Conservation (phyloP, 169 alveolate species). For the Eimeria zaria region DNA sequence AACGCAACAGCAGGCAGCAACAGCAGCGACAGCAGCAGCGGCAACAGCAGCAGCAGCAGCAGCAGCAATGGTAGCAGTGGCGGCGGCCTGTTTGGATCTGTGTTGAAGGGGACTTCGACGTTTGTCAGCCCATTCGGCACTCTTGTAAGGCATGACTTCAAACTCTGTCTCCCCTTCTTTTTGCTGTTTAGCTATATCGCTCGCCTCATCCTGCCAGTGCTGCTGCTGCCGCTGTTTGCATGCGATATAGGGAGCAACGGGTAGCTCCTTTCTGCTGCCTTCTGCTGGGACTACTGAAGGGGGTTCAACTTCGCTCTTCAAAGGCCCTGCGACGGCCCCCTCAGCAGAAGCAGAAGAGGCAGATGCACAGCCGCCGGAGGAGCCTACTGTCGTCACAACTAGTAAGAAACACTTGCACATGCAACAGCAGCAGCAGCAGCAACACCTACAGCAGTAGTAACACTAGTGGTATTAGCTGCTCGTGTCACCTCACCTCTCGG, state of each 20-base stretch:
- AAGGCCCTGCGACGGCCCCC: background rate
- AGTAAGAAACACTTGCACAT: background rate
- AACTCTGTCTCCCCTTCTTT: background rate
- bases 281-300: constrained; percentile 32
- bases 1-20: constrained; percentile 13
- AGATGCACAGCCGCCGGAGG: constrained; percentile 64
- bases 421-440: constrained; percentile 41
- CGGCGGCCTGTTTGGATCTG: constrained; percentile 39
- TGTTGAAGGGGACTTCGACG: constrained; percentile 47
- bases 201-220: background rate
- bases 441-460: background rate
- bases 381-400: constrained; percentile 67
- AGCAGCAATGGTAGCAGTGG: constrained; percentile 18
- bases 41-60: constrained; percentile 36
- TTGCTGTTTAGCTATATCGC: background rate
- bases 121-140: constrained; percentile 63
- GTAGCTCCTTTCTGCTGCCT: constrained; percentile 61
- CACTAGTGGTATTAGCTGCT: background rate
- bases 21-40: constrained; percentile 22
- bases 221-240: background rate
- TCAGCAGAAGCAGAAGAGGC: constrained; percentile 51
- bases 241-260: constrained; percentile 48
- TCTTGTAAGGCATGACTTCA: constrained; percentile 1
- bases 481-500: background rate
- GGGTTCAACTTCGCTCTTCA: constrained; percentile 70